Evolutionary conservation across 2,329 filamentous ascomycete species (phyloP).

Genomic region (Xylogone sp.): DNA sequence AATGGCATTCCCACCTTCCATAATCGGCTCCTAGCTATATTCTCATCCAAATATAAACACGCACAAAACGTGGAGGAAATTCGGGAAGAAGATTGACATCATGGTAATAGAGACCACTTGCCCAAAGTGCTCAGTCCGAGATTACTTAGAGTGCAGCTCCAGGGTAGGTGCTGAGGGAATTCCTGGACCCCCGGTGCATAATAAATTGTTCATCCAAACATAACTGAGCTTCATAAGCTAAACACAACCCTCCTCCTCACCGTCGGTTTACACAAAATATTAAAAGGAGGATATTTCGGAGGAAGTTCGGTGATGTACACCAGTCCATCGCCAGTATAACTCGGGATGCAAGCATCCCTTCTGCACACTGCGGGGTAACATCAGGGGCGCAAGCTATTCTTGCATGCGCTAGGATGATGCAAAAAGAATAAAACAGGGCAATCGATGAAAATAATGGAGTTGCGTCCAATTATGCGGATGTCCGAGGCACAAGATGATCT

Average conservation of each 20-base stretch:
- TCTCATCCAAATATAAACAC: not conserved
- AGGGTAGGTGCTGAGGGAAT: not conserved
- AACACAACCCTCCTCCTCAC: not conserved
- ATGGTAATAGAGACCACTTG: not conserved
- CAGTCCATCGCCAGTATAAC: not conserved
- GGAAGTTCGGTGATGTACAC: not conserved
- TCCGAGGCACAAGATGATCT: no score
- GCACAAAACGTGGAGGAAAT: not conserved
- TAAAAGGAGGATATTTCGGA: not conserved
- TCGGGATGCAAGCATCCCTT: not conserved
- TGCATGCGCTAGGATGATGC: not conserved
- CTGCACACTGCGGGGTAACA: not conserved
- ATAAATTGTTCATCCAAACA: not conserved
- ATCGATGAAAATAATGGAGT: not conserved
- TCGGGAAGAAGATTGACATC: not conserved
- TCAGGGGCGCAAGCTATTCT: not conserved
- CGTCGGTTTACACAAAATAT: not conserved
- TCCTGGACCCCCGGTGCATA: not conserved
- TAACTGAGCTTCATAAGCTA: not conserved
- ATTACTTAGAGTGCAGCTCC: not conserved
- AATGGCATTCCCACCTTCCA: not conserved
- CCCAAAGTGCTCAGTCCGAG: not conserved
- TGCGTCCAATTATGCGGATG: not conserved
- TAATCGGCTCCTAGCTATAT: no score
- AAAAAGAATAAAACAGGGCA: not conserved